Percentiles rank a stretch among this genome's conserved stretches.
These are phyloP conservation scores for Fusarium poae DNA, from an alignment of 2,329 filamentous ascomycete species.

Conservation along the genomic window DNA sequence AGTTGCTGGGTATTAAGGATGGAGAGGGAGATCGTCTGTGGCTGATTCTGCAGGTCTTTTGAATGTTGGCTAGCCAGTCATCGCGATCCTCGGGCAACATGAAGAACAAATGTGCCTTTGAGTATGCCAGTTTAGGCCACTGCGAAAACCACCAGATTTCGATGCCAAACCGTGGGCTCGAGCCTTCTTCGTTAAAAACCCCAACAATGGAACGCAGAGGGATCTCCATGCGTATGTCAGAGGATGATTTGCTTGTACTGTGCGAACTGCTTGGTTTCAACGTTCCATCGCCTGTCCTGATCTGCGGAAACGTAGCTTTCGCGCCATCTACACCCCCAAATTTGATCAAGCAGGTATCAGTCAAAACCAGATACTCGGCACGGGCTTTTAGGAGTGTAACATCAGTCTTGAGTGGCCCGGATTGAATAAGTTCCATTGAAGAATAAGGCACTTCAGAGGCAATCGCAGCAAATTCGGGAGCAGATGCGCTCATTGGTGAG, in stretches of 20 bases:
- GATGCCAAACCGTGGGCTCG: slow-evolving; percentile 63
- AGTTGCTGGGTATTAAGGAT: slow-evolving; percentile 59
- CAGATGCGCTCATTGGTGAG: slow-evolving; percentile 51
- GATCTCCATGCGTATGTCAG: slow-evolving; percentile 60
- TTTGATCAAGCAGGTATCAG: slow-evolving; percentile 64
- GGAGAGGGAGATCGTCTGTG: slow-evolving; percentile 54
- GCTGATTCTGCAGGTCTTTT: slow-evolving; percentile 57
- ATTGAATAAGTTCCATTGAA: slow-evolving; percentile 59
- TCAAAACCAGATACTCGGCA: slow-evolving; percentile 65
- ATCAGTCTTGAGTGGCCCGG: slow-evolving; percentile 64
- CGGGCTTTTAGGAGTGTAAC: slow-evolving; percentile 63
- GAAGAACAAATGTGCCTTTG: slow-evolving; percentile 64
- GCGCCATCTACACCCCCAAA: slow-evolving; percentile 64
- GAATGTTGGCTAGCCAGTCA: slow-evolving; percentile 63
- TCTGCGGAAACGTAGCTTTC: slow-evolving; percentile 61
- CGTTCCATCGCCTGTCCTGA: slow-evolving; percentile 50
- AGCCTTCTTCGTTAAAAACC: slow-evolving; percentile 65
- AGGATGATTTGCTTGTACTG: slow-evolving; percentile 49
- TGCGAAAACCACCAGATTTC: slow-evolving; percentile 69
- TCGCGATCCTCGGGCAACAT: slow-evolving; percentile 62
- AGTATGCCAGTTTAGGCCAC: slow-evolving; percentile 60
- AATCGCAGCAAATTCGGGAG: slow-evolving; percentile 49
- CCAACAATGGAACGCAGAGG: slow-evolving; percentile 66
- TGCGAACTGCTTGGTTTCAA: slow-evolving; percentile 44
- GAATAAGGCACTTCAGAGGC: slow-evolving; percentile 52